A percentile compares a stretch with the other conserved stretches of the same genome.
Conservation (phyloP, 768 basidiomycete genomes). For the Collybia nuda region DNA sequence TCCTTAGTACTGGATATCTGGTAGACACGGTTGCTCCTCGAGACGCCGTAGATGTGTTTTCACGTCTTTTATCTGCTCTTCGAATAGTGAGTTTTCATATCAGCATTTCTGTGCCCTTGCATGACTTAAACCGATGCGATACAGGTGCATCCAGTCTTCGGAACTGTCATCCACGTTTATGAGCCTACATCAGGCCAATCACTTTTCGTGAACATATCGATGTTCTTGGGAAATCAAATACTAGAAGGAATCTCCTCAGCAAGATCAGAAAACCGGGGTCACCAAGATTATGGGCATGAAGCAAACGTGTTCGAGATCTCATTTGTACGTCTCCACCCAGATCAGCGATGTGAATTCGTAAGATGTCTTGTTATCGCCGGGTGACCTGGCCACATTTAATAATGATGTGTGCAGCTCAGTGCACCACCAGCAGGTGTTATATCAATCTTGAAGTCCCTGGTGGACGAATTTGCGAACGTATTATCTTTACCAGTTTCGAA, state of each 20-base stretch:
- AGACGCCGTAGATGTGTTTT: conserved; percentile 32
- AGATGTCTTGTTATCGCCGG: no score
- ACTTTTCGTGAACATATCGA: conserved; percentile 49
- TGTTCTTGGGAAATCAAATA: conserved; percentile 15
- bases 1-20: conserved; percentile 45
- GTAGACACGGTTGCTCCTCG: conserved; percentile 44
- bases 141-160: conserved; percentile 28
- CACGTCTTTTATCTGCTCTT: conserved; percentile 35
- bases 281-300: not conserved
- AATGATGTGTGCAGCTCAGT: conserved; percentile 11
- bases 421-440: conserved; percentile 13
- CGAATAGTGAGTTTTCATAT: conserved; percentile 27
- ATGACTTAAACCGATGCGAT: not conserved
- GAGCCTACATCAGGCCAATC: conserved; percentile 49
- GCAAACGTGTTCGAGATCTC: not conserved
- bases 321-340: conserved; percentile 15
- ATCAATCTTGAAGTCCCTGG: conserved; percentile 9
- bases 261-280: not conserved
- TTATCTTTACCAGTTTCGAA: conserved; percentile 14
- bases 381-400: not conserved
- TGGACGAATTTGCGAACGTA: not conserved
- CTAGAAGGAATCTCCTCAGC: not conserved
- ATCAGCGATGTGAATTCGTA: not conserved
- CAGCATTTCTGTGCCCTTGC: not conserved
- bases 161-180: conserved; percentile 40